Conservation (phyloP, 2,329 filamentous ascomycete species). For the Diaporthe ilicicola region DNA sequence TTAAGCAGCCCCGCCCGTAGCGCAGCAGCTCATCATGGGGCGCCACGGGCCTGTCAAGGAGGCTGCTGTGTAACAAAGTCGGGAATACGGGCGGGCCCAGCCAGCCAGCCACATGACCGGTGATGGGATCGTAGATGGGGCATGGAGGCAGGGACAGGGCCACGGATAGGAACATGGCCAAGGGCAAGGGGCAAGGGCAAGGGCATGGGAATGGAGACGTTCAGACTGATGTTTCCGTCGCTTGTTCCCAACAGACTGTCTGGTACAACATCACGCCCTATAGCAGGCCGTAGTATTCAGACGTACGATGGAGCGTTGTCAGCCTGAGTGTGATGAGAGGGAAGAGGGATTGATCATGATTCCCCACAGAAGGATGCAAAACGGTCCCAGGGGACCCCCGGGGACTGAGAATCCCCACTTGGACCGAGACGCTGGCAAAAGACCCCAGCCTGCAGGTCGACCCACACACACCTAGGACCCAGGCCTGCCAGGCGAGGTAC, state of each 20-base stretch:
- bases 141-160: background rate
- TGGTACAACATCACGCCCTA: too few relatives aligned
- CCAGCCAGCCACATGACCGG: slow-evolving; percentile 19
- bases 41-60: background rate
- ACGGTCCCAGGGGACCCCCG: background rate
- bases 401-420: background rate
- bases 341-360: background rate
- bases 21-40: background rate
- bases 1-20: background rate
- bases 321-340: background rate
- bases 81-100: slow-evolving; percentile 15
- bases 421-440: slow-evolving; percentile 4
- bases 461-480: slow-evolving; percentile 2
- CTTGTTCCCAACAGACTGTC: background rate
- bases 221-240: background rate
- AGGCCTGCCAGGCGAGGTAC: background rate
- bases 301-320: background rate
- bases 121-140: slow-evolving; percentile 8
- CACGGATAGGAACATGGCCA: background rate
- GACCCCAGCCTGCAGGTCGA: background rate
- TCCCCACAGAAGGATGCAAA: slow-evolving; percentile 15
- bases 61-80: background rate
- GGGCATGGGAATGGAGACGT: background rate
- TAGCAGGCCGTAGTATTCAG: background rate
- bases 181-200: background rate